A percentile compares a stretch with the other conserved stretches of the same genome.
Conservation (phyloP, 2,329 filamentous ascomycete species). For the Chaetomium sp. region DNA sequence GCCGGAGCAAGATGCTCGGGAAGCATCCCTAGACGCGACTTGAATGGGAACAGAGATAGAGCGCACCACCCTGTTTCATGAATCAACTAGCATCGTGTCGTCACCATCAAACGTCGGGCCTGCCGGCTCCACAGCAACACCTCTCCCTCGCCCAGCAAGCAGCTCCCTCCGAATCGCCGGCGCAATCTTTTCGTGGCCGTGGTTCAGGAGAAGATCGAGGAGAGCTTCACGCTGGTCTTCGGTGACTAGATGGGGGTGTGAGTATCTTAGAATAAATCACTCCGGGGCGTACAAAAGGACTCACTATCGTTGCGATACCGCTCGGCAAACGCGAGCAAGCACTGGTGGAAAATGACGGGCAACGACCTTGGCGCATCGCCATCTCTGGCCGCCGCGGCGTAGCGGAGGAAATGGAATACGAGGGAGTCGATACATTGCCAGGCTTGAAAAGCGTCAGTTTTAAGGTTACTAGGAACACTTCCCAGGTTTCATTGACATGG, state of each 20-base stretch:
- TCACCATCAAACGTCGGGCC: slow-evolving; percentile 61
- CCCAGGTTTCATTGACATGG: not conserved
- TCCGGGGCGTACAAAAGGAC: not conserved
- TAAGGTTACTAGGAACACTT: not conserved
- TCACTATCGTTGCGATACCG: slow-evolving; percentile 80
- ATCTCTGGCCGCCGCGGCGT: slow-evolving; percentile 49
- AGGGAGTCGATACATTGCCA: slow-evolving; percentile 82
- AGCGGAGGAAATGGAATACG: slow-evolving; percentile 94
- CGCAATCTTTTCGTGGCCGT: slow-evolving; percentile 82
- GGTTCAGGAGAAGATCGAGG: slow-evolving; percentile 74
- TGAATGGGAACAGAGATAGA: not conserved
- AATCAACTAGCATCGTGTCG: slow-evolving; percentile 81
- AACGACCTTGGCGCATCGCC: slow-evolving; percentile 56
- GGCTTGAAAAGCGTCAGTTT: slow-evolving; percentile 15
- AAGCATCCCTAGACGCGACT: too few relatives aligned
- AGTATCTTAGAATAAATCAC: slow-evolving; percentile 9
- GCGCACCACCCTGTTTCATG: slow-evolving; percentile 13
- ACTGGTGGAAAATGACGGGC: slow-evolving; percentile 96
- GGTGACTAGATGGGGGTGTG: slow-evolving; percentile 48
- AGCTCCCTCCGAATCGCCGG: slow-evolving; percentile 87
- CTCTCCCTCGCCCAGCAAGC: slow-evolving; percentile 78
- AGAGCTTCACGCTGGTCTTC: slow-evolving; percentile 86
- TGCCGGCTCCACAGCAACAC: slow-evolving; percentile 59
- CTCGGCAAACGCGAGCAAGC: slow-evolving; percentile 84
- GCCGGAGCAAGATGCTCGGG: too few relatives aligned